These are phyloP conservation scores for Suhomyces prunicola DNA, from an alignment of 805 yeast species.

Conservation along the genomic window DNA sequence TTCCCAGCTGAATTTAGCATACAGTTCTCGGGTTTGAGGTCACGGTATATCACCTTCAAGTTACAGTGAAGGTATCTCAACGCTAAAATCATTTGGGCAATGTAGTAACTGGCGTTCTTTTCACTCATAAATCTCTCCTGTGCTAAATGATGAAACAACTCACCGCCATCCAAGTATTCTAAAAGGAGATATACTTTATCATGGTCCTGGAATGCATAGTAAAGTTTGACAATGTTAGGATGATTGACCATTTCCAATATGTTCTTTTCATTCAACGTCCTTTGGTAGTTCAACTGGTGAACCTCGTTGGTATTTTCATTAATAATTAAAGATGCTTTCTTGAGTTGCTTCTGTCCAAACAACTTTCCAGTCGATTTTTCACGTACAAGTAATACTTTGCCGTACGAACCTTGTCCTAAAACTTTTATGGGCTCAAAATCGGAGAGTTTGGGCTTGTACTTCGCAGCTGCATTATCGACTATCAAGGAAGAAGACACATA, in stretches of 20 bases:
- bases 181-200: constrained; percentile 42
- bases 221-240: constrained; percentile 43
- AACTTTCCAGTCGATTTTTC: constrained; percentile 36
- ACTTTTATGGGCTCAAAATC: constrained; percentile 45
- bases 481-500: constrained; percentile 27
- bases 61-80: constrained; percentile 36
- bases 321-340: constrained; percentile 34
- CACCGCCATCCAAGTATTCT: constrained; percentile 46
- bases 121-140: constrained; percentile 23
- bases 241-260: constrained; percentile 42
- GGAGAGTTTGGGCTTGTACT: constrained; percentile 26
- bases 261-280: constrained; percentile 41
- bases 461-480: constrained; percentile 6
- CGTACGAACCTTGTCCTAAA: constrained; percentile 43
- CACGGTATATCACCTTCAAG: constrained; percentile 41
- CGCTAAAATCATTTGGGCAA: constrained; percentile 42
- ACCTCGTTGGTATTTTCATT: constrained; percentile 31
- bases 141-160: constrained; percentile 42
- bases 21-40: constrained; percentile 45
- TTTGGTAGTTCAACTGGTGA: constrained; percentile 29
- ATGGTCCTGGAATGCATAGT: constrained; percentile 44
- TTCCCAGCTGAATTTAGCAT: constrained; percentile 41
- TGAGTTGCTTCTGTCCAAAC: constrained; percentile 44
- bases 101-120: constrained; percentile 38
- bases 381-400: constrained; percentile 40